Percentiles rank a stretch among this genome's conserved stretches.
Conservation (phyloP, 2,329 filamentous ascomycete genomes). For the Fusarium avenaceum region DNA sequence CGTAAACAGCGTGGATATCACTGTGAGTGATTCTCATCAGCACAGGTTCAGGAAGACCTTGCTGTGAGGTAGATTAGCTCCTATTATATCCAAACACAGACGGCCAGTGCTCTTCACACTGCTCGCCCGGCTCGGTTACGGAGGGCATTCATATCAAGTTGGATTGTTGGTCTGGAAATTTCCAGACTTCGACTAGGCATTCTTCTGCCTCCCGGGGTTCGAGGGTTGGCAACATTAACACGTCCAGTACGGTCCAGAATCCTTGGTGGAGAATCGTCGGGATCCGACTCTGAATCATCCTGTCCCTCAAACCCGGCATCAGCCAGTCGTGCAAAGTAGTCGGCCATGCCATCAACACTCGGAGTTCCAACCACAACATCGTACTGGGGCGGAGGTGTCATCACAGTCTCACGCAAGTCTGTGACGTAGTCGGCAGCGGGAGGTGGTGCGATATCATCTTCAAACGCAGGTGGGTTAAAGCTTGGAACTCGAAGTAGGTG, state of each 20-base stretch:
- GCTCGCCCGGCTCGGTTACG: slow-evolving; percentile 45
- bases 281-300: slow-evolving; percentile 59
- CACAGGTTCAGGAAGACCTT: slow-evolving; percentile 5
- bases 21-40: slow-evolving; percentile 16
- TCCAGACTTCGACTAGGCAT: slow-evolving; percentile 71
- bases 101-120: slow-evolving; percentile 45
- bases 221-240: slow-evolving; percentile 70
- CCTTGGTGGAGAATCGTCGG: slow-evolving; percentile 60
- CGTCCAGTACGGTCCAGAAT: slow-evolving; percentile 66
- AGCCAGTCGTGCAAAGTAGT: slow-evolving; percentile 87
- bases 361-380: slow-evolving; percentile 80
- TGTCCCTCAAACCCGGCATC: slow-evolving; percentile 70
- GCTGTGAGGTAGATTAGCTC: slow-evolving; percentile 1
- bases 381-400: slow-evolving; percentile 89
- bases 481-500: slow-evolving; percentile 87
- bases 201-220: slow-evolving; percentile 66
- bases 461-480: slow-evolving; percentile 89
- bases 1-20: slow-evolving; percentile 29
- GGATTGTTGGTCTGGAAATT: slow-evolving; percentile 58
- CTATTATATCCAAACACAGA: slow-evolving; percentile 38
- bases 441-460: slow-evolving; percentile 72
- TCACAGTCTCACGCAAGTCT: slow-evolving; percentile 56
- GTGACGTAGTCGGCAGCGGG: slow-evolving; percentile 49
- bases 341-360: slow-evolving; percentile 78
- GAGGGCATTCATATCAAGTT: slow-evolving; percentile 47